phyloP scores from a whole-genome alignment of 1,284 basidiomycete genomes.

The Phenoliferia sp. region DNA sequence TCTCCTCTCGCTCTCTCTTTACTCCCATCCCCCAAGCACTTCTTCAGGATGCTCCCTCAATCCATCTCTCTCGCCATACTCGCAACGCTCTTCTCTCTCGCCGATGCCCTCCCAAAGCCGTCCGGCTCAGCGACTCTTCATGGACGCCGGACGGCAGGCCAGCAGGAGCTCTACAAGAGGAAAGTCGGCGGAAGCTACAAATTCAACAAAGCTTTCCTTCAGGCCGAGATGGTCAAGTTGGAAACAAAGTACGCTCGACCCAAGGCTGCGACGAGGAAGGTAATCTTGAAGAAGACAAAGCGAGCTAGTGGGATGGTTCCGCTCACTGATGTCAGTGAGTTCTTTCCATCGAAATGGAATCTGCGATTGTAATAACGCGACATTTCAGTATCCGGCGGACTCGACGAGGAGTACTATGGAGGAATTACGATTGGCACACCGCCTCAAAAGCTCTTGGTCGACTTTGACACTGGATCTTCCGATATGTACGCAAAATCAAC shows the following conservation, averaged over 20 bases:
- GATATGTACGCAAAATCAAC: no score
- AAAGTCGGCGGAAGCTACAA: no score
- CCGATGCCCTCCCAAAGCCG: not conserved
- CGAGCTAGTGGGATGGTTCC: not conserved
- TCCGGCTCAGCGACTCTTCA: not conserved
- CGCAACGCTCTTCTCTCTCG: not conserved
- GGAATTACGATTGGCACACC: not conserved
- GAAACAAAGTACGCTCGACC: not conserved
- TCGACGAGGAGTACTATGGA: not conserved
- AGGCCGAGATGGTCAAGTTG: not conserved
- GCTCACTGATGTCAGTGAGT: not conserved
- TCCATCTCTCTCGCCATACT: not conserved
- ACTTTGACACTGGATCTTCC: not conserved
- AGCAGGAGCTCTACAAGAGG: not conserved
- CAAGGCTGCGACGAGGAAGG: not conserved
- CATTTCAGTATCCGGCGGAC: not conserved
- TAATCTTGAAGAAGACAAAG: not conserved
- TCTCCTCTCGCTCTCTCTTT: not conserved
- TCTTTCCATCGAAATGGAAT: not conserved
- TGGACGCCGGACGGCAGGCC: not conserved
- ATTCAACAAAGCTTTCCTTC: not conserved
- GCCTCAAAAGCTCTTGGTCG: not conserved
- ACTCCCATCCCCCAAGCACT: not conserved
- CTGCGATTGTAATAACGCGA: not conserved
- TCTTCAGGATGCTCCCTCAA: not conserved